Evolutionary conservation across 768 basidiomycete genomes (phyloP).

Genomic region (Phanerochaete sordida): DNA sequence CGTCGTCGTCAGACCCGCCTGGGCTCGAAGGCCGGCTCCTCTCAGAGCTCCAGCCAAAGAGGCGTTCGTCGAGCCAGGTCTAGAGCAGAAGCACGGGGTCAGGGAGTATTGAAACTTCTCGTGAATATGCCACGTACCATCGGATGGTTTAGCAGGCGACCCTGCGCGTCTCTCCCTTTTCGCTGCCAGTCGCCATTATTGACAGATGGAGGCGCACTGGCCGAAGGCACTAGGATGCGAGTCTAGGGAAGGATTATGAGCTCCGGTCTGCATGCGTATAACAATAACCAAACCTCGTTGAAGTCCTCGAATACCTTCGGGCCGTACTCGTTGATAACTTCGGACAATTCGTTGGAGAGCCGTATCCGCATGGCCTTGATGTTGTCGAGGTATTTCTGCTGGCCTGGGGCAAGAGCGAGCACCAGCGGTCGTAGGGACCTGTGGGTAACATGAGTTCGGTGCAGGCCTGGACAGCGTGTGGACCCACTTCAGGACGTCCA

Average conservation of each 20-base stretch:
- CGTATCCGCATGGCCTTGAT: constrained; percentile 69
- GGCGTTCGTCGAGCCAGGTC: constrained; percentile 90
- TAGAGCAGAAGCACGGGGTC: constrained; percentile 20
- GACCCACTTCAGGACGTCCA: constrained; percentile 91
- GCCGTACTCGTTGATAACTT: constrained; percentile 83
- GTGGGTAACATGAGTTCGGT: constrained; percentile 9
- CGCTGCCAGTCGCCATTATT: constrained; percentile 70
- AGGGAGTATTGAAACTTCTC: background rate
- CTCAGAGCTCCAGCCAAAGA: constrained; percentile 83
- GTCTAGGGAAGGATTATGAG: constrained; percentile 38
- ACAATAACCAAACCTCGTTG: constrained; percentile 51
- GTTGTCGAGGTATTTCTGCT: constrained; percentile 73
- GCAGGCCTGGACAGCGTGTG: background rate
- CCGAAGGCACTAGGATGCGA: constrained; percentile 75
- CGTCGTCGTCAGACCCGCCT: constrained; percentile 76
- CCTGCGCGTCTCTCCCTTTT: constrained; percentile 78
- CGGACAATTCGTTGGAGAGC: constrained; percentile 79
- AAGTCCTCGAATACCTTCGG: constrained; percentile 87
- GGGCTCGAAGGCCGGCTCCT: constrained; percentile 65
- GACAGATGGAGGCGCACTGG: constrained; percentile 72
- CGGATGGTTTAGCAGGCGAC: constrained; percentile 81
- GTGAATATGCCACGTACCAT: constrained; percentile 51
- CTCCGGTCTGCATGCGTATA: background rate
- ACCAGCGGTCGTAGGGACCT: constrained; percentile 92
- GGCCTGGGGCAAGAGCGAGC: constrained; percentile 83